Evolutionary conservation across 2,329 filamentous ascomycete genomes (phyloP).

Genomic region (Penicillium sp.): DNA sequence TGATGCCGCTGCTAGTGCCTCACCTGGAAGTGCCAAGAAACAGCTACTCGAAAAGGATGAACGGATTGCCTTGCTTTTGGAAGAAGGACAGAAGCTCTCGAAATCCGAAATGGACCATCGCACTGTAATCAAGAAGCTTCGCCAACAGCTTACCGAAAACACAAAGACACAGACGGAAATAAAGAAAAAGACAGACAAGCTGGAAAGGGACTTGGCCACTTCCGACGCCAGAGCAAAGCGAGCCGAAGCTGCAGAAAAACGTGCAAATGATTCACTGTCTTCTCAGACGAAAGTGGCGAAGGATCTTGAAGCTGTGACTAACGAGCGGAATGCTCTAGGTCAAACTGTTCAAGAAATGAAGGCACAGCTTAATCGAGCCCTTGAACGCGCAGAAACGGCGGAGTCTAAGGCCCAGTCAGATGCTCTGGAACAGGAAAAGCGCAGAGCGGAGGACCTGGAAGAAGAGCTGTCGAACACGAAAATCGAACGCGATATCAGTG

Average conservation of each 20-base stretch:
- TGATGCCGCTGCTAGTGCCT: constrained; percentile 61
- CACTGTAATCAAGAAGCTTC: constrained; percentile 76
- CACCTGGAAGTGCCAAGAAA: constrained; percentile 66
- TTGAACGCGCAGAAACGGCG: constrained; percentile 63
- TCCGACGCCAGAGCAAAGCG: constrained; percentile 58
- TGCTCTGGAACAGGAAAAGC: constrained; percentile 64
- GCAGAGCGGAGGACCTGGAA: constrained; percentile 53
- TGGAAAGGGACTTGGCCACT: constrained; percentile 54
- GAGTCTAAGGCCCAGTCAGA: constrained; percentile 66
- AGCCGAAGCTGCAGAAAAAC: constrained; percentile 58
- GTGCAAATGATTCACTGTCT: constrained; percentile 55
- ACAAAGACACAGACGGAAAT: constrained; percentile 51
- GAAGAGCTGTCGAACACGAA: constrained; percentile 63
- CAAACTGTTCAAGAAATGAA: constrained; percentile 66
- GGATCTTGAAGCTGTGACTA: constrained; percentile 60
- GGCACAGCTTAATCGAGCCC: constrained; percentile 65
- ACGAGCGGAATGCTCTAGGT: constrained; percentile 63
- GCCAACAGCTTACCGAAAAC: constrained; percentile 51
- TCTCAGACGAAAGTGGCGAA: constrained; percentile 52
- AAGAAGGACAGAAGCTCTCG: constrained; percentile 86
- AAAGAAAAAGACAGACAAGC: constrained; percentile 56
- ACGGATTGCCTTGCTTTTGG: constrained; percentile 82
- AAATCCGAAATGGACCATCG: constrained; percentile 82
- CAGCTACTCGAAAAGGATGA: constrained; percentile 86
- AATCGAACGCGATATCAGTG: constrained; percentile 72